These are phyloP conservation scores for Scheffersomyces coipomensis DNA, from an alignment of 805 yeast genomes.

Conservation along the genomic window DNA sequence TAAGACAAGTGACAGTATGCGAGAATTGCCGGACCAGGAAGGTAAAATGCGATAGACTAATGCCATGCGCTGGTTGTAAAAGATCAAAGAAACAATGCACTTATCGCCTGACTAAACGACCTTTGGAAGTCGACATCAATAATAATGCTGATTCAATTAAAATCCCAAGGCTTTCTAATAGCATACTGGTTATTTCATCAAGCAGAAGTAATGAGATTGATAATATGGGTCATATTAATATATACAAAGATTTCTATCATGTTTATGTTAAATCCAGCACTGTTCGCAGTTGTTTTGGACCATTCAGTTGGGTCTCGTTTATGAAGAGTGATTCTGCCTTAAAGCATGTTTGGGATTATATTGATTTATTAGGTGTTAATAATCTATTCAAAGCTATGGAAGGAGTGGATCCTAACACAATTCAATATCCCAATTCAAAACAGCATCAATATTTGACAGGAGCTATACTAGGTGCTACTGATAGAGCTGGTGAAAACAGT, in stretches of 20 bases:
- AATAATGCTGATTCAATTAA: no score
- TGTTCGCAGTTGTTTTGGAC: conserved; percentile 1
- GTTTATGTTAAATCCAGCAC: neutral
- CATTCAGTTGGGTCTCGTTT: conserved; percentile 5
- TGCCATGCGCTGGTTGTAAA: conserved; percentile 32
- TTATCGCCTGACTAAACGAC: neutral
- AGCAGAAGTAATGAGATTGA: neutral
- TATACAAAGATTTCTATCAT: neutral
- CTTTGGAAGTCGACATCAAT: no score
- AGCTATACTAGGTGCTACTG: conserved; percentile 3
- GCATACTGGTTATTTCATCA: no score
- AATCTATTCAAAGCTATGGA: neutral
- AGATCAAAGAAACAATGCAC: conserved; percentile 15
- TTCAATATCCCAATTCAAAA: neutral
- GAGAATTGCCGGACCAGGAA: conserved; percentile 29
- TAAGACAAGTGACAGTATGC: conserved; percentile 19
- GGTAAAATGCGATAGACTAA: conserved; percentile 32
- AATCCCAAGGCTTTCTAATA: no score
- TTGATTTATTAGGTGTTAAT: conserved; percentile 1
- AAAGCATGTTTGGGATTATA: neutral
- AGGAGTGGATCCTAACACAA: neutral
- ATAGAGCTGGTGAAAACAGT: conserved; percentile 24
- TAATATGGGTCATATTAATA: neutral
- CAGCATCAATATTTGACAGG: neutral
- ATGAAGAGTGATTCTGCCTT: conserved; percentile 3